Evolutionary conservation across 2,329 filamentous ascomycete species (phyloP), one percentile per base, ranked within the genome.

Genomic region (Cladosporium phlei): DNA sequence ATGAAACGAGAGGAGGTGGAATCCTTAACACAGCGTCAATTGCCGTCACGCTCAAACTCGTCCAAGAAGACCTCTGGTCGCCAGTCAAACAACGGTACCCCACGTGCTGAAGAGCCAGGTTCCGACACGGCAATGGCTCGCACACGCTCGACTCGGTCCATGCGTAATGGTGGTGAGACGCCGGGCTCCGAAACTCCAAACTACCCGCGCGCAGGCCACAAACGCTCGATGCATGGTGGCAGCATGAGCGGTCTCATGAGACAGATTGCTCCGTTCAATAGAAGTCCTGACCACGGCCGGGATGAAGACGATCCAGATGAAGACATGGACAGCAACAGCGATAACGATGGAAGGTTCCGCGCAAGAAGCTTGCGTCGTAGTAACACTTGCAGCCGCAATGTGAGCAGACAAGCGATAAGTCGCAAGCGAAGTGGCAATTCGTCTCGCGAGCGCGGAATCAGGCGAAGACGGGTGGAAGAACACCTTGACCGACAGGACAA

Each of bases 61-160:
- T 56, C 53, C 17, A 59, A 58, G 49, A 57, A 69, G 27, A 64
- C 64, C 6, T 48, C 46, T 33, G 69, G 70, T 12, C 64, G 70
- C 27, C 59, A 63, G 4, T 74, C 70, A 4, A 75, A 75, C 50
- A 72, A 68, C 7, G 68, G 68, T 4, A 77, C 74, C 10, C 73
- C 74, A 4, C 61, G 73, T 22, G 37, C 46, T 4, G 46, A 48
- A 8, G 37, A 40, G 3, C 30, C 30, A 11, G 32, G 32, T 4
- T 48, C 38, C n/a, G 46, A 42, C 8, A 64, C 62, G 1, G 62
- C 66, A 5, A 67, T 71, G 65, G 61, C 58, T 14, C 65, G 68
- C 17, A 66, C 66, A 37, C 63, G 70, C 40, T 72, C 69, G 44
- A 70, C 66, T 8, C 65, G 59, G 6, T 55, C 67, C 40, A 66